phyloP scores from a whole-genome alignment of 2,329 filamentous ascomycete genomes.

The Aspergillus novoparasiticus region DNA sequence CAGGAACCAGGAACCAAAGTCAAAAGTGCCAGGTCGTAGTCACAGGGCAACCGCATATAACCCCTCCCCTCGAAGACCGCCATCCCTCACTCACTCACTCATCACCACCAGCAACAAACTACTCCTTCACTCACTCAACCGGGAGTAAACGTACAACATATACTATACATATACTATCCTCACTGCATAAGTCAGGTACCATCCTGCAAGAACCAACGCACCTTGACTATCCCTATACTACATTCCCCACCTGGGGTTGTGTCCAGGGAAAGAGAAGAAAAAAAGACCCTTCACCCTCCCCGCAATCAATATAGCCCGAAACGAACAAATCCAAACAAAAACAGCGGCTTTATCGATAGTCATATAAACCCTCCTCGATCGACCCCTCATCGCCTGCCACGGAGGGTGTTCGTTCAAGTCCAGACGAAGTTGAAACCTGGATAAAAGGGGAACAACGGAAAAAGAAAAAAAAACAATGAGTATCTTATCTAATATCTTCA shows the following conservation, averaged over 20 bases:
- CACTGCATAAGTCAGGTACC: not conserved
- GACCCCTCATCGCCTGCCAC: not conserved
- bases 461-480: not conserved
- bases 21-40: not conserved
- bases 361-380: not conserved
- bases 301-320: not conserved
- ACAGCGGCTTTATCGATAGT: not conserved
- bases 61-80: too few relatives aligned
- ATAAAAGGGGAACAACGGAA: not conserved
- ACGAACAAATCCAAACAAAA: not conserved
- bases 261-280: not conserved
- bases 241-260: not conserved
- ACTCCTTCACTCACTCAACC: not conserved
- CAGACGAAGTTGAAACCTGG: not conserved
- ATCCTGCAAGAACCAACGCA: not conserved
- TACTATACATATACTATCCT: not conserved
- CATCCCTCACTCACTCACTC: not conserved
- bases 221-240: not conserved
- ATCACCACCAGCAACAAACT: not conserved
- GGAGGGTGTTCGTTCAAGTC: not conserved
- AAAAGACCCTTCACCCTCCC: not conserved
- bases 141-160: too few relatives aligned
- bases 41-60: too few relatives aligned
- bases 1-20: not conserved
- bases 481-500: not conserved